Conservation (phyloP, 2,329 filamentous ascomycete genomes). For the Cordyceps farinosa region DNA sequence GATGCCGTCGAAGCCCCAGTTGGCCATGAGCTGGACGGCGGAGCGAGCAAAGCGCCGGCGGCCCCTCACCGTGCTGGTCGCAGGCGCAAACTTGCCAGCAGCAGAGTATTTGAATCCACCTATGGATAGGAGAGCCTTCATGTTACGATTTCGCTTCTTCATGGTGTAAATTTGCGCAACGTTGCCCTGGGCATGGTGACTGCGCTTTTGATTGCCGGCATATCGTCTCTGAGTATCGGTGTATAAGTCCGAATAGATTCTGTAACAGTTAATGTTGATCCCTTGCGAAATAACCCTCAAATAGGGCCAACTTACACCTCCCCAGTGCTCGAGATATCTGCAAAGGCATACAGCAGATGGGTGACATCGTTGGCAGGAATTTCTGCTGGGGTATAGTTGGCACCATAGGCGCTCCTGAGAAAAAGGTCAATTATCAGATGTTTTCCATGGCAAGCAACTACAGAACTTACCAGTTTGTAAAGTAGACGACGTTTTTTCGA, state of each 20-base stretch:
- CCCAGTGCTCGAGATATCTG: slow-evolving; percentile 43
- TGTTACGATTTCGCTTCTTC: slow-evolving; percentile 70
- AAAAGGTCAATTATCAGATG: slow-evolving; percentile 32
- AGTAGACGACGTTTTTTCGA: slow-evolving; percentile 45
- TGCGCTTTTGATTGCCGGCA: slow-evolving; percentile 4
- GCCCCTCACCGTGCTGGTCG: slow-evolving; percentile 47
- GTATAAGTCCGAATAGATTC: slow-evolving; percentile 30
- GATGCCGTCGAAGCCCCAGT: slow-evolving; percentile 59
- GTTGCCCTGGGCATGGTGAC: slow-evolving; percentile 70
- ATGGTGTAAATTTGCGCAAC: slow-evolving; percentile 72
- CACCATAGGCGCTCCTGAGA: slow-evolving; percentile 61
- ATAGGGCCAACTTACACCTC: slow-evolving; percentile 38
- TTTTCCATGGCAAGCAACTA: neutral
- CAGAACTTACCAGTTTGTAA: slow-evolving; percentile 50
- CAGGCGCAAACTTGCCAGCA: slow-evolving; percentile 39
- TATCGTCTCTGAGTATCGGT: slow-evolving; percentile 53
- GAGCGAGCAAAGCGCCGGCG: slow-evolving; percentile 64
- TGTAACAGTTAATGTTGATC: slow-evolving; percentile 6
- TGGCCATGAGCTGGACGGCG: slow-evolving; percentile 65
- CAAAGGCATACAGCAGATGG: slow-evolving; percentile 64
- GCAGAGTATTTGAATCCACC: slow-evolving; percentile 75
- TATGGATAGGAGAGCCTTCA: slow-evolving; percentile 78
- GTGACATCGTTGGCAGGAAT: slow-evolving; percentile 67
- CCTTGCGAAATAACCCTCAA: neutral
- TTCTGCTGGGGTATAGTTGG: slow-evolving; percentile 67